A percentile compares a stretch with the other conserved stretches of the same genome.
phyloP scores from a whole-genome alignment of 176 grass and related monocot species.

The Carex littledalei region DNA sequence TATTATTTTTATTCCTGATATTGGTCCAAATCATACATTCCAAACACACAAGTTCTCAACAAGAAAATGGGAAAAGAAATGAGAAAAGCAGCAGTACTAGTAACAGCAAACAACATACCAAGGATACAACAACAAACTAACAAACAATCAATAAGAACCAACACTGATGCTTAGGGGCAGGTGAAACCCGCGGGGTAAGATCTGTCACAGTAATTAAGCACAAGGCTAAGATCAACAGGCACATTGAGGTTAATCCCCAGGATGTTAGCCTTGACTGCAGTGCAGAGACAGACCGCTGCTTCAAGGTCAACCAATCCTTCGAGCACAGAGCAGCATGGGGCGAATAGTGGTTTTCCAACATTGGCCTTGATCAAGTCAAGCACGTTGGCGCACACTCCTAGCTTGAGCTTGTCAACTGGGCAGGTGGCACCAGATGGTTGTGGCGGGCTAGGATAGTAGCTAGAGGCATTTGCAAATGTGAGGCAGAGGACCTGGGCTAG shows the following conservation, averaged over 20 bases:
- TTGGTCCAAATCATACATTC: not conserved
- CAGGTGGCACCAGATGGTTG: slow-evolving; percentile 11
- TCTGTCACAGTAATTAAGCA: slow-evolving; percentile 63
- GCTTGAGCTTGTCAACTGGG: slow-evolving; percentile 41
- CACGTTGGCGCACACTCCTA: slow-evolving; percentile 42
- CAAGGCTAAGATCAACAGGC: slow-evolving; percentile 34
- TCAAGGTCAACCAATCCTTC: slow-evolving; percentile 38
- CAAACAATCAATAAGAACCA: not conserved
- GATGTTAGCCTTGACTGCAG: slow-evolving; percentile 44
- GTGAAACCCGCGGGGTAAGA: slow-evolving; percentile 51
- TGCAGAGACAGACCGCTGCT: not conserved
- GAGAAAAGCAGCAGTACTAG: not conserved
- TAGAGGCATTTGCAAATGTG: not conserved
- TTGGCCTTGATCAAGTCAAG: slow-evolving; percentile 32
- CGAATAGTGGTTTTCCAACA: slow-evolving; percentile 11
- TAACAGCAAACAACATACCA: not conserved
- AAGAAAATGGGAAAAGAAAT: not conserved
- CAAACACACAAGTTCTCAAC: not conserved
- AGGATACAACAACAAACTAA: not conserved
- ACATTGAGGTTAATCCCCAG: slow-evolving; percentile 39
- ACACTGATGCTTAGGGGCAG: slow-evolving; percentile 21
- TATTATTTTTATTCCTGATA: not conserved
- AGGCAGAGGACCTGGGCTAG: slow-evolving; percentile 3
- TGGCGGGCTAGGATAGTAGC: slow-evolving; percentile 13
- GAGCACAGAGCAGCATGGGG: slow-evolving; percentile 50